phyloP scores from a whole-genome alignment of 169 alveolate species.

The Eimeria praecox region DNA sequence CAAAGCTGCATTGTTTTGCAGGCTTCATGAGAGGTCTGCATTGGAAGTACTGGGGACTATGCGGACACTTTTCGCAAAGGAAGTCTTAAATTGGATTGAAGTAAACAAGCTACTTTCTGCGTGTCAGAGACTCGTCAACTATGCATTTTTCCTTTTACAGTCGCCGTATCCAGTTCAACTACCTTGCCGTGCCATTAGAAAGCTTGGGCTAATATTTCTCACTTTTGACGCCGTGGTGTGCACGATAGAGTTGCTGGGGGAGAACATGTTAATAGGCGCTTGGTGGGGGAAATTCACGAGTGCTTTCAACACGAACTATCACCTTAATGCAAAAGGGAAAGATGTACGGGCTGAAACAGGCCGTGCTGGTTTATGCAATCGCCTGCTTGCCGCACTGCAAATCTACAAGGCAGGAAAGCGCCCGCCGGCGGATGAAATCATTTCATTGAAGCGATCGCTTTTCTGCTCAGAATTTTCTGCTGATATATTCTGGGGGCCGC shows the following conservation, averaged over 20 bases:
- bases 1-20: neutral
- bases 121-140: neutral
- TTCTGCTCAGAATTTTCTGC: neutral
- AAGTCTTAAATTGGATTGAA: neutral
- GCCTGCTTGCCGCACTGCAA: neutral
- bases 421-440: neutral
- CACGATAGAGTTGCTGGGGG: neutral
- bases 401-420: neutral
- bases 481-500: neutral
- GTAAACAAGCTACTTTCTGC: neutral
- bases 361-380: neutral
- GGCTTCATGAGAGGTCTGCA: neutral
- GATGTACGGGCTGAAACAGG: neutral
- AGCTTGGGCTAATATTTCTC: neutral
- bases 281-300: neutral
- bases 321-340: neutral
- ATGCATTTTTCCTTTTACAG: neutral
- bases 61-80: neutral
- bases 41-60: neutral
- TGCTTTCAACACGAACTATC: neutral
- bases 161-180: neutral
- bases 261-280: neutral
- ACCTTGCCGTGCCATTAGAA: neutral
- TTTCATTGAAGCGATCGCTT: neutral
- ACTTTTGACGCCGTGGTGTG: conserved; percentile 9